Evolutionary conservation across 2,329 filamentous ascomycete genomes (phyloP).

Genomic region (Pseudogymnoascus sp.): DNA sequence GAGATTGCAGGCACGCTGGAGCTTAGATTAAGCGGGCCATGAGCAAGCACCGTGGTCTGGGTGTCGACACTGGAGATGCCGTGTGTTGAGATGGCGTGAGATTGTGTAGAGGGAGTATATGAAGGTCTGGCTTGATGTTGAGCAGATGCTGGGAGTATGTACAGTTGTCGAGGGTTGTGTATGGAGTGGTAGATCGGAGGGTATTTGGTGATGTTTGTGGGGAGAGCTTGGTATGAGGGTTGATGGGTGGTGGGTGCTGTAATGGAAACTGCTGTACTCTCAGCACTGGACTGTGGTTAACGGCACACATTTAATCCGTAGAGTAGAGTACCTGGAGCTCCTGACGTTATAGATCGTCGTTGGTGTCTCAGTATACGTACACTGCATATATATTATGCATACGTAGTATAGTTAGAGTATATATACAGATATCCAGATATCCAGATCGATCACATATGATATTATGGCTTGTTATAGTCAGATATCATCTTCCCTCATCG

Average conservation of each 20-base stretch:
- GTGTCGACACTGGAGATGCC: background rate
- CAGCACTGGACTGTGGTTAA: too few relatives aligned
- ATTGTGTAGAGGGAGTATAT: background rate
- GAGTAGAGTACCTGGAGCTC: too few relatives aligned
- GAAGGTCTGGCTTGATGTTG: background rate
- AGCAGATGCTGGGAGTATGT: background rate
- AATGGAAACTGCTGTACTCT: background rate
- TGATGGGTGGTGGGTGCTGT: background rate
- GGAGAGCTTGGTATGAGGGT: background rate
- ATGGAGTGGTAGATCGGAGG: background rate
- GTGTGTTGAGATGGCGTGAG: background rate
- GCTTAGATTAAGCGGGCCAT: background rate
- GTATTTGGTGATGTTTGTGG: background rate
- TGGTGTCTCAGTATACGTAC: too few relatives aligned
- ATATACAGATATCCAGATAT: too few relatives aligned
- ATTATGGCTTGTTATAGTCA: too few relatives aligned
- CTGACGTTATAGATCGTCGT: too few relatives aligned
- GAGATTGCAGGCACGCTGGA: background rate
- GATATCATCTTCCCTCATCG: too few relatives aligned
- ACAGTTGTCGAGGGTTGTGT: background rate
- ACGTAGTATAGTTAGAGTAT: too few relatives aligned
- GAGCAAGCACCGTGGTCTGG: background rate
- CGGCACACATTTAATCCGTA: too few relatives aligned
- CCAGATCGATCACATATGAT: too few relatives aligned
- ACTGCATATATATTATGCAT: too few relatives aligned